These are phyloP conservation scores for Ophiosphaerella herpotricha DNA, from an alignment of 2,329 filamentous ascomycete genomes.

Conservation along the genomic window DNA sequence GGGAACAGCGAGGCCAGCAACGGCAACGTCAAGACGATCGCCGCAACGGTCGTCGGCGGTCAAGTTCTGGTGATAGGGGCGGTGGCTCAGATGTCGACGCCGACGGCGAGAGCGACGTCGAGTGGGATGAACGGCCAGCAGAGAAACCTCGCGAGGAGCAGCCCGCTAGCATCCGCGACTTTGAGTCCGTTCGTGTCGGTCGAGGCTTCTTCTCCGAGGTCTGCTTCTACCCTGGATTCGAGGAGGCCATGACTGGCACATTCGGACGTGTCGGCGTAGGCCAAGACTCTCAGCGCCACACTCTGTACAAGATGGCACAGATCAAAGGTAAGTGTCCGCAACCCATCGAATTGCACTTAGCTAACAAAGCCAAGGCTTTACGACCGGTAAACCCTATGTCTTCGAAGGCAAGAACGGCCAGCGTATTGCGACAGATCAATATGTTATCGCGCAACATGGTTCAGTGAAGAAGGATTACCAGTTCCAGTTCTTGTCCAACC, in stretches of 20 bases:
- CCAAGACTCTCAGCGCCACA: slow-evolving; percentile 71
- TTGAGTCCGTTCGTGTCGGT: slow-evolving; percentile 82
- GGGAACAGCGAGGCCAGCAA: slow-evolving; percentile 65
- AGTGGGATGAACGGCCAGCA: slow-evolving; percentile 67
- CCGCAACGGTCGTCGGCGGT: slow-evolving; percentile 52
- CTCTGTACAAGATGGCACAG: slow-evolving; percentile 83
- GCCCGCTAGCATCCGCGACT: slow-evolving; percentile 75
- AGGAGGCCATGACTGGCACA: slow-evolving; percentile 78
- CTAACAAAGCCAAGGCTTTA: slow-evolving; percentile 65
- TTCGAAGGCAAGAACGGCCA: slow-evolving; percentile 76
- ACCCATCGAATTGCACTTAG: neutral
- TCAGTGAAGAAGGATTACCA: slow-evolving; percentile 84
- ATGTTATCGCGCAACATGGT: slow-evolving; percentile 79
- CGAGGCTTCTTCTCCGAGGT: slow-evolving; percentile 86
- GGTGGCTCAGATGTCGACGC: slow-evolving; percentile 62
- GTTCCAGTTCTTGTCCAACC: slow-evolving; percentile 88
- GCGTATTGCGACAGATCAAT: slow-evolving; percentile 81
- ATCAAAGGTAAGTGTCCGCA: slow-evolving; percentile 71
- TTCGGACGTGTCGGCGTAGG: slow-evolving; percentile 86
- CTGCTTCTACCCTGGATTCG: slow-evolving; percentile 91
- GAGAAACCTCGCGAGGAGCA: slow-evolving; percentile 65
- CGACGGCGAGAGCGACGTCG: slow-evolving; percentile 75
- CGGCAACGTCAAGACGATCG: slow-evolving; percentile 56
- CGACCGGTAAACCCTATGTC: slow-evolving; percentile 79
- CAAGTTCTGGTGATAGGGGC: slow-evolving; percentile 46